phyloP scores from a whole-genome alignment of 179 eudicot genomes.

The Vitellaria paradoxa region DNA sequence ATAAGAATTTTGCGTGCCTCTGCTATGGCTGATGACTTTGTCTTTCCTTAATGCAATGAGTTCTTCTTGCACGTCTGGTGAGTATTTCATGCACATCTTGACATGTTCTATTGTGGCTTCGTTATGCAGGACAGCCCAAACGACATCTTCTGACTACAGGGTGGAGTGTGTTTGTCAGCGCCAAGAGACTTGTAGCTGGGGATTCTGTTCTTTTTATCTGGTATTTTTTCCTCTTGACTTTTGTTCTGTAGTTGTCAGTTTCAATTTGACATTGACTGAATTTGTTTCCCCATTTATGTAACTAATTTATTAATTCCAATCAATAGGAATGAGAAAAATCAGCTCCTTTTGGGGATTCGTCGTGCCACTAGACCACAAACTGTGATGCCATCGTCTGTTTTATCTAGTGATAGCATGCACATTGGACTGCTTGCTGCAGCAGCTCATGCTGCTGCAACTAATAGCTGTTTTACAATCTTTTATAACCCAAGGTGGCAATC shows the following conservation, averaged over 20 bases:
- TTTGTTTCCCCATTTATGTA: neutral
- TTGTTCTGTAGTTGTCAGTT: neutral
- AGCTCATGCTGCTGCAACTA: conserved; percentile 98
- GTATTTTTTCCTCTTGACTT: conserved; percentile 31
- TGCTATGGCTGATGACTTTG: too few relatives aligned
- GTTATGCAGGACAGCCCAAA: conserved; percentile 94
- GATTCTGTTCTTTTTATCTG: conserved; percentile 99
- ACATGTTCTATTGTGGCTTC: neutral
- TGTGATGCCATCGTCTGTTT: conserved; percentile 99
- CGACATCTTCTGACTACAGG: conserved; percentile 98
- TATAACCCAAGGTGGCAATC: conserved; percentile 79
- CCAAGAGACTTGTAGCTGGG: conserved; percentile 97
- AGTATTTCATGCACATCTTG: too few relatives aligned
- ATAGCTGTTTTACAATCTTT: conserved; percentile 93
- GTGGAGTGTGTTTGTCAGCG: conserved; percentile 99
- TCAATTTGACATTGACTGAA: neutral
- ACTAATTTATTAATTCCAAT: neutral
- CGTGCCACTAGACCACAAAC: conserved; percentile 97
- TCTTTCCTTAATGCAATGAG: too few relatives aligned
- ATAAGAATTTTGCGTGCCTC: too few relatives aligned
- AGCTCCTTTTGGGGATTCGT: conserved; percentile 94
- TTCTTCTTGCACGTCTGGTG: too few relatives aligned
- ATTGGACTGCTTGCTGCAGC: conserved; percentile 99
- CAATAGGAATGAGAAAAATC: conserved; percentile 94
- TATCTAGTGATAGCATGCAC: conserved; percentile 99